Base-by-base conservation (phyloP, 176 grass and related monocot genomes). In the Zoysia japonica region DNA sequence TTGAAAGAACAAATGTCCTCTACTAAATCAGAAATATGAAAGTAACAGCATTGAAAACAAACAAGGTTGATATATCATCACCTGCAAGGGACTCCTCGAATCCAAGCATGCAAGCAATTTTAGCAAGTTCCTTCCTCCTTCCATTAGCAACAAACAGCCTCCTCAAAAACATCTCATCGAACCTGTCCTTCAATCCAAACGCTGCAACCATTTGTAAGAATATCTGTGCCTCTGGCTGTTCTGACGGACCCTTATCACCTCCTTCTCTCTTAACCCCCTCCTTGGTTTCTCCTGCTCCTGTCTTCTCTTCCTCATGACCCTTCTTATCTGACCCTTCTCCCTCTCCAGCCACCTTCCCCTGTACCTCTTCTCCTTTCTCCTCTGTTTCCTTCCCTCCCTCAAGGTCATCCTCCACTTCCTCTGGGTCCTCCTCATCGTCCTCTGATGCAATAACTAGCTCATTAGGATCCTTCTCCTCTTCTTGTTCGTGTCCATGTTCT, bases 171-270 rank as follows among this genome's bases (percentile, higher is more conserved):
- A 88, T 90, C 44, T 70, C 78, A 9, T 90, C 80, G 16, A 92
- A 92, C 61, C 78, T 86, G 41, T 84, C 72, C 43, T 89, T 89
- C 71, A 92, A 70, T 46, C 82, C 59, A 69, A 90, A 93, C 47
- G 86, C 85, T 0, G 76, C 90, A 19, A 88, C 83, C 52, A 96
- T 90, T 74, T 86, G 90, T 40, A 96, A 45, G 64, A 96, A 90
- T 66, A 92, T 78, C 55, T 96, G 93, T 6, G 43, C 90, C 65
- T 92, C 93, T 3, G 70, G 75, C 48, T 77, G 68, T 3, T 79
- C 78, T 2, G 64, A 11, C 17, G 60, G 68, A 72, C 76, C 50
- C 47, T 83, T 80, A 3, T 66, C 63, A 38, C 20, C 73, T n/a
- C 41, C 80, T 37, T 35, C 80, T 61, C 41, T 74, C 42, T 84